Evolutionary conservation across 768 basidiomycete species (phyloP).

Genomic region (Suillus subalutaceus): DNA sequence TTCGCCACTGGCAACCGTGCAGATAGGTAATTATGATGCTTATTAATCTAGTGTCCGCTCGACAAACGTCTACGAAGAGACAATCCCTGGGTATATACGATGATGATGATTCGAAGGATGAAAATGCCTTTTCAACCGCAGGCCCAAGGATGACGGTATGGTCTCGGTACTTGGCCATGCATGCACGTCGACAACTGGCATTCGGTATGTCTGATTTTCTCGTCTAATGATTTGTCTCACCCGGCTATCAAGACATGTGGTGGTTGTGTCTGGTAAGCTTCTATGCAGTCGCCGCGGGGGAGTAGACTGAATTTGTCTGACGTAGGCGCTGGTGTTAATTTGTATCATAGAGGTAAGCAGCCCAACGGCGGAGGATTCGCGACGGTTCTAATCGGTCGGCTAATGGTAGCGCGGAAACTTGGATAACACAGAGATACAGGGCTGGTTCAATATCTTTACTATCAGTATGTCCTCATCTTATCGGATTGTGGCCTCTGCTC

Average conservation of each 20-base stretch:
- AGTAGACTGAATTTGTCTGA: conserved; percentile 1
- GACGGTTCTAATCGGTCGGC: conserved; percentile 7
- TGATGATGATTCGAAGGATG: conserved; percentile 51
- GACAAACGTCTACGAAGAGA: conserved; percentile 94
- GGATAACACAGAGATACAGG: conserved; percentile 49
- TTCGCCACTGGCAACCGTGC: background rate
- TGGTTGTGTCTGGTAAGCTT: conserved; percentile 60
- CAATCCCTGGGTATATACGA: conserved; percentile 82
- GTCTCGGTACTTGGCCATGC: conserved; percentile 79
- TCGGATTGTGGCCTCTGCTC: background rate
- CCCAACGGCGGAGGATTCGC: background rate
- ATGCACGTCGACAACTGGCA: conserved; percentile 85
- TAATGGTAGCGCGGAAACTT: conserved; percentile 57
- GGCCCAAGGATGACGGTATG: conserved; percentile 64
- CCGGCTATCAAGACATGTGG: conserved; percentile 80
- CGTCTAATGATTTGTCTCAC: background rate
- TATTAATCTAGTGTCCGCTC: conserved; percentile 69
- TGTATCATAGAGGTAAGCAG: conserved; percentile 87
- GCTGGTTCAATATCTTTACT: conserved; percentile 86
- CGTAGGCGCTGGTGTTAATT: conserved; percentile 77
- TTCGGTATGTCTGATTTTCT: conserved; percentile 60
- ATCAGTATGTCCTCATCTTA: conserved; percentile 53
- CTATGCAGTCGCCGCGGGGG: background rate
- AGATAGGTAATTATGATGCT: conserved; percentile 5
- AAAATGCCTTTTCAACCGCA: conserved; percentile 41